A percentile compares a stretch with the other conserved stretches of the same genome.
These are phyloP conservation scores for Chlamydomonas applanata DNA, from an alignment of 139 green algal species.

Conservation along the genomic window DNA sequence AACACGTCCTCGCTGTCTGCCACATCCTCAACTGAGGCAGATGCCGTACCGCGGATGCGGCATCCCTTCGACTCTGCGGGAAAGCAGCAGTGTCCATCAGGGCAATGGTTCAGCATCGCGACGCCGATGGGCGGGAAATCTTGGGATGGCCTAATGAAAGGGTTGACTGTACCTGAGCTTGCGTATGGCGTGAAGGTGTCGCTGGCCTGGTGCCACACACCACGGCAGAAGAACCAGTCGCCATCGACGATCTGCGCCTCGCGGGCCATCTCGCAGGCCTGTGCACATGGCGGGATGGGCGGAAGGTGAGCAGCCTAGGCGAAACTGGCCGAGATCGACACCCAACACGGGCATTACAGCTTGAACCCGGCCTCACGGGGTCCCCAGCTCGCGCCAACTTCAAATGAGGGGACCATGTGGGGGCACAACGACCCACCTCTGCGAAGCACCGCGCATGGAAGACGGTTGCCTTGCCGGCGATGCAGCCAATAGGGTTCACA, in stretches of 20 bases:
- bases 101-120: no score
- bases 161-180: neutral
- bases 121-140: no score
- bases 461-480: constrained; percentile 32
- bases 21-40: constrained; percentile 17
- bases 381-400: no score
- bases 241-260: neutral
- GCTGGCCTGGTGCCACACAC: constrained; percentile 24
- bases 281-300: neutral
- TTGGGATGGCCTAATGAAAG: no score
- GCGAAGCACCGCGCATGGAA: constrained; percentile 18
- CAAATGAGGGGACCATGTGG: no score
- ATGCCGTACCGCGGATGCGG: constrained; percentile 1
- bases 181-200: constrained; percentile 20
- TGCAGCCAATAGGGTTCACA: constrained; percentile 52
- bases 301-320: neutral
- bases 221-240: constrained; percentile 47
- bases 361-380: no score
- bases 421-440: constrained; percentile 23
- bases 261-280: constrained; percentile 14
- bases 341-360: no score
- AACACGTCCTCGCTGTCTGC: constrained; percentile 26
- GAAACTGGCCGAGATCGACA: no score
- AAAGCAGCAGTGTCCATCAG: neutral
- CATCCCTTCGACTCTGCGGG: neutral